Percentiles rank a stretch among this genome's conserved stretches.
Conservation (phyloP, 306 rosid species). For the Fragaria nilgerrensis region DNA sequence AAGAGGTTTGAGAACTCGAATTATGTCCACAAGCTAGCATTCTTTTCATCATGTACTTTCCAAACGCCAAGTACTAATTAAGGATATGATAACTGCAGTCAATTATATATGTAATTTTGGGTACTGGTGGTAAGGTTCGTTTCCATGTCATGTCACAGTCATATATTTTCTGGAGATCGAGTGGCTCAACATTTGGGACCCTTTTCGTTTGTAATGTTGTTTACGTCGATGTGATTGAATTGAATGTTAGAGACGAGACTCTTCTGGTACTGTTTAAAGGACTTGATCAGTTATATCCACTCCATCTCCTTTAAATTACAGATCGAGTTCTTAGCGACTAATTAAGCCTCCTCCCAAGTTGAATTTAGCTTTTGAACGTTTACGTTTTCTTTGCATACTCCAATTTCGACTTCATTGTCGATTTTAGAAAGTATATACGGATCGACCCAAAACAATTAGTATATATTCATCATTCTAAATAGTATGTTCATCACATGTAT, state of each 20-base stretch:
- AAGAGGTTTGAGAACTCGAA: not conserved
- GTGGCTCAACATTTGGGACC: not conserved
- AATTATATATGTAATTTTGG: not conserved
- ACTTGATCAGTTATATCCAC: not conserved
- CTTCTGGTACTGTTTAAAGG: not conserved
- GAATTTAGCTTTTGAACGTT: no score
- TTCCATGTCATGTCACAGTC: not conserved
- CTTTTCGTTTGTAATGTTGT: not conserved
- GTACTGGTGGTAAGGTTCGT: not conserved
- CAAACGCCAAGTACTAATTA: not conserved
- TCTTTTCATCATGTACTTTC: slow-evolving; percentile 3
- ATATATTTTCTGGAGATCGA: not conserved
- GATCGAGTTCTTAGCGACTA: not conserved
- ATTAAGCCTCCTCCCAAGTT: no score
- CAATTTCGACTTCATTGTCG: no score
- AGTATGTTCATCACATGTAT: no score
- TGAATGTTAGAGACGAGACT: not conserved
- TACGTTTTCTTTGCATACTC: no score
- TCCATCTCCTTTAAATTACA: not conserved
- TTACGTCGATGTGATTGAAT: no score
- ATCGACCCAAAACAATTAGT: no score
- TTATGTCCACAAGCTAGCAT: slow-evolving; percentile 4
- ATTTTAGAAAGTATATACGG: no score
- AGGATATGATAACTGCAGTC: not conserved
- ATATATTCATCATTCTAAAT: no score